phyloP scores from a whole-genome alignment of 1,139 yeast genomes.

The Magnusiomyces magnusii region DNA sequence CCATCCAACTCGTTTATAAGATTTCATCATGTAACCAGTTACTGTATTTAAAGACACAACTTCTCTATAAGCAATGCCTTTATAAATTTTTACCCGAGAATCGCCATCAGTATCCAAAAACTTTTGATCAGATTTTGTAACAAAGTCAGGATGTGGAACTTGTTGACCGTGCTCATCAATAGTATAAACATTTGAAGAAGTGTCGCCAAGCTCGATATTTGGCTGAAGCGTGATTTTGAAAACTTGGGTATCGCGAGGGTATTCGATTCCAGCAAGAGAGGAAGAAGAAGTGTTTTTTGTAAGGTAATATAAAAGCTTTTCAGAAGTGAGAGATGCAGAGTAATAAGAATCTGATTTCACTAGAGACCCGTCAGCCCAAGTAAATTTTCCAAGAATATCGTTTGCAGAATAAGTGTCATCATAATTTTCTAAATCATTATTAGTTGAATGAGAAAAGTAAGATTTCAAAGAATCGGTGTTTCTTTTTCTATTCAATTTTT shows the following conservation, averaged over 20 bases:
- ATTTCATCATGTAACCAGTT: slow-evolving; percentile 19
- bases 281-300: slow-evolving; percentile 23
- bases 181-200: slow-evolving; percentile 16
- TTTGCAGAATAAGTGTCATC: neutral
- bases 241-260: slow-evolving; percentile 24
- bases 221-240: slow-evolving; percentile 28
- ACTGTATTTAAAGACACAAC: slow-evolving; percentile 19
- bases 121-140: neutral
- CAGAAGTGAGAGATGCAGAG: slow-evolving; percentile 18
- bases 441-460: neutral
- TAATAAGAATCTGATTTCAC: slow-evolving; percentile 4
- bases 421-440: neutral
- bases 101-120: neutral
- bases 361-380: slow-evolving; percentile 12
- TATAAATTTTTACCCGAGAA: slow-evolving; percentile 16
- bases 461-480: too few relatives aligned
- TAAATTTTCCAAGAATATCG: slow-evolving; percentile 1
- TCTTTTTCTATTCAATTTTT: too few relatives aligned
- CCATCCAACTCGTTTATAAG: slow-evolving; percentile 31
- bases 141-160: slow-evolving; percentile 23
- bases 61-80: slow-evolving; percentile 29
- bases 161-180: slow-evolving; percentile 21
- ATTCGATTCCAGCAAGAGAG: slow-evolving; percentile 19
- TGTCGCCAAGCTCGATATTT: slow-evolving; percentile 16
- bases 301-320: slow-evolving; percentile 24